A percentile compares a stretch with the other conserved stretches of the same genome.
These are phyloP conservation scores for Fraxinus sp. DNA, from an alignment of 305 asterid genomes.

Conservation along the genomic window DNA sequence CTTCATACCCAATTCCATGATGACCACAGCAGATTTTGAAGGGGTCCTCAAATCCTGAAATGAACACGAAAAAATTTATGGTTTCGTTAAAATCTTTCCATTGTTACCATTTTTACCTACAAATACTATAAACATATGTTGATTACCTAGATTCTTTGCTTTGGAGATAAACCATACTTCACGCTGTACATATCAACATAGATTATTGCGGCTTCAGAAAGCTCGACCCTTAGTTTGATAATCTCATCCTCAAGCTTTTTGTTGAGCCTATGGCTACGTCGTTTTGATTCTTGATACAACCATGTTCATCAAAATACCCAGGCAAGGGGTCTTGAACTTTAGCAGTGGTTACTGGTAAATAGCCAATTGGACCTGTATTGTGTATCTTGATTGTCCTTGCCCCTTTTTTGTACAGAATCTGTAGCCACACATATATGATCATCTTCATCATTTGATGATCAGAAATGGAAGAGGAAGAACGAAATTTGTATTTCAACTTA, in stretches of 20 bases:
- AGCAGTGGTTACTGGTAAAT: constrained; percentile 26
- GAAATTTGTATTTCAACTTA: constrained; percentile 26
- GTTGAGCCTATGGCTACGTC: constrained; percentile 43
- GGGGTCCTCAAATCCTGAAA: constrained; percentile 48
- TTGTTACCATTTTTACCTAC: background rate
- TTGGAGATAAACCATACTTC: constrained; percentile 44
- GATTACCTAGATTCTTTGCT: constrained; percentile 39
- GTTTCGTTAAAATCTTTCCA: background rate
- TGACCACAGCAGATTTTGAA: constrained; percentile 49
- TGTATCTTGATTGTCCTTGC: constrained; percentile 64
- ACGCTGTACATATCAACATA: constrained; percentile 53
- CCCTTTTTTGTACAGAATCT: constrained; percentile 56
- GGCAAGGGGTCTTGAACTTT: constrained; percentile 31
- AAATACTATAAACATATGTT: background rate
- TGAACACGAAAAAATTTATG: background rate
- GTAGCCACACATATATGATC: background rate
- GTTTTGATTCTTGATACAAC: constrained; percentile 47
- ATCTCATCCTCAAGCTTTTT: constrained; percentile 34
- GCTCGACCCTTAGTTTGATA: constrained; percentile 35
- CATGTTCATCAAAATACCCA: constrained; percentile 44
- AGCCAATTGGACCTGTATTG: constrained; percentile 69
- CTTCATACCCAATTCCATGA: constrained; percentile 40
- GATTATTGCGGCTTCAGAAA: constrained; percentile 34
- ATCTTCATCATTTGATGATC: background rate
- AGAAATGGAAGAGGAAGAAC: background rate